These are phyloP conservation scores for Gossypium bickii DNA, from an alignment of 345 rosid species.

Conservation along the genomic window DNA sequence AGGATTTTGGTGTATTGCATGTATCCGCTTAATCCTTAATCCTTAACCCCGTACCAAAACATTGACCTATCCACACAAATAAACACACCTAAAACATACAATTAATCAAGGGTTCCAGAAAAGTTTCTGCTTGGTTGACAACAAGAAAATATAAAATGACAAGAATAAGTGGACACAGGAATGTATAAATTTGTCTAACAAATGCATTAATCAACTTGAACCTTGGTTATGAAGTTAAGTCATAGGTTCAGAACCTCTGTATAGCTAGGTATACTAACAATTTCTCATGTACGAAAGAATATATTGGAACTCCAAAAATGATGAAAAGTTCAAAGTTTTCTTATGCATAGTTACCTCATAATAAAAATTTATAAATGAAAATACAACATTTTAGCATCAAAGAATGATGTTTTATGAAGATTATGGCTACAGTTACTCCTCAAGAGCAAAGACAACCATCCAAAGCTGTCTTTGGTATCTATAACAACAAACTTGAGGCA, in stretches of 20 bases:
- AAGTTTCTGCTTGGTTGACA: neutral
- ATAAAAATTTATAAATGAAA: neutral
- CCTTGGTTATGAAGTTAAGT: too few relatives aligned
- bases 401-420: neutral
- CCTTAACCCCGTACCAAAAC: neutral
- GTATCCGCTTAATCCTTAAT: neutral
- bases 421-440: neutral
- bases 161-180: too few relatives aligned
- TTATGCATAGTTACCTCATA: neutral
- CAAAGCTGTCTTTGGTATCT: neutral
- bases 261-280: neutral
- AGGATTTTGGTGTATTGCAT: neutral
- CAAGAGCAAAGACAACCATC: neutral
- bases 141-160: neutral
- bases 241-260: neutral
- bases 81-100: neutral
- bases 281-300: neutral
- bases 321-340: neutral
- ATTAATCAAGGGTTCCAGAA: neutral
- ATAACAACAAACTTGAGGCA: neutral
- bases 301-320: neutral
- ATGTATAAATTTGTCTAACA: too few relatives aligned
- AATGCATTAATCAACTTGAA: too few relatives aligned
- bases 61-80: neutral
- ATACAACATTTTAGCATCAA: neutral